These are phyloP conservation scores for Anisogramma anomala DNA, from an alignment of 2,329 filamentous ascomycete genomes.

Conservation along the genomic window DNA sequence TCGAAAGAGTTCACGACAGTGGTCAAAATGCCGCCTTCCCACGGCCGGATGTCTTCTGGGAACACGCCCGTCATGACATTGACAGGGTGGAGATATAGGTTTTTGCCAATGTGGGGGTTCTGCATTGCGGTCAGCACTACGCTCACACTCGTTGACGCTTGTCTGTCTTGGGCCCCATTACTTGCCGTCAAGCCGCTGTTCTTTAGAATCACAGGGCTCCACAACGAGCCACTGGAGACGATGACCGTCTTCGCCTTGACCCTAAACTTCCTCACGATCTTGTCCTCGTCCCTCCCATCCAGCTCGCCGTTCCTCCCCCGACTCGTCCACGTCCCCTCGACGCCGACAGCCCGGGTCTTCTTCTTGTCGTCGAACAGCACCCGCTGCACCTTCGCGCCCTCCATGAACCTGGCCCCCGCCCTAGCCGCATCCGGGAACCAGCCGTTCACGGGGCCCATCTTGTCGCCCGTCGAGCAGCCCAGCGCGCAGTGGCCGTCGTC, in stretches of 20 bases:
- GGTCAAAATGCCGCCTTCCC: constrained; percentile 64
- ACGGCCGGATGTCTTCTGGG: constrained; percentile 51
- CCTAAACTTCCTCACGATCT: constrained; percentile 46
- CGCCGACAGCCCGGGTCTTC: constrained; percentile 49
- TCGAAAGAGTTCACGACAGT: constrained; percentile 65
- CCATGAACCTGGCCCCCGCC: constrained; percentile 65
- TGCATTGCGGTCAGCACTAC: constrained; percentile 19
- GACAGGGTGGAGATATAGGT: constrained; percentile 73
- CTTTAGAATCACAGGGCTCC: constrained; percentile 60
- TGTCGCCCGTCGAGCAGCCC: constrained; percentile 53
- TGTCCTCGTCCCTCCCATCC: constrained; percentile 24
- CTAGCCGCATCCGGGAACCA: constrained; percentile 66
- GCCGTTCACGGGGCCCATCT: constrained; percentile 62
- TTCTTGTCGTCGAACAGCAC: constrained; percentile 51
- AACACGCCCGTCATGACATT: constrained; percentile 48
- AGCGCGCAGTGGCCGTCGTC: constrained; percentile 52
- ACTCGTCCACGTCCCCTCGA: constrained; percentile 61
- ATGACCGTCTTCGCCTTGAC: constrained; percentile 69
- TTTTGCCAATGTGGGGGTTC: constrained; percentile 70
- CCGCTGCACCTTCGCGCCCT: constrained; percentile 62
- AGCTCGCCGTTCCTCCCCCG: constrained; percentile 41
- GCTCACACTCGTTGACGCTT: too few relatives aligned
- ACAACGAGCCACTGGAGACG: constrained; percentile 58
- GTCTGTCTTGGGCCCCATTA: background rate
- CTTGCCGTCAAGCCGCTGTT: constrained; percentile 59